Base-by-base conservation (phyloP, 2,329 filamentous ascomycete species). In the Thelonectria discophora region DNA sequence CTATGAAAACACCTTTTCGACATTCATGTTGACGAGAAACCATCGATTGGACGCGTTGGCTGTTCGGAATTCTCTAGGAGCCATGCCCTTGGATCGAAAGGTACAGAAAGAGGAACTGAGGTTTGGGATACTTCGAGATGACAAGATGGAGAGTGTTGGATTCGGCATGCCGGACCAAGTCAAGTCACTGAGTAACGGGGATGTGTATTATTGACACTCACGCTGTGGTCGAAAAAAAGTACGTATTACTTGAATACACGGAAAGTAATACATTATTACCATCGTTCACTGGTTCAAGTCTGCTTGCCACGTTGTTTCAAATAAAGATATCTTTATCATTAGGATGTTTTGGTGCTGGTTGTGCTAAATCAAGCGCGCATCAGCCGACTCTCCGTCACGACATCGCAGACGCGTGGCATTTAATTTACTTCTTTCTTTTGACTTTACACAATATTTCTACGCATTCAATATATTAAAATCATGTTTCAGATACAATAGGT, bases 1-100 rank as follows among this genome's bases (percentile, higher is more conserved):
- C 50, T 53, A 53, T 12, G 17, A 40, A 7, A 53, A 30, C n/a
- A 43, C 50, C 39, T 53, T 53, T n/a, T 53, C n/a, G n/a, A n/a
- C n/a, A 13, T 34, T 53, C 12, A 45, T n/a, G n/a, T n/a, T 39
- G 5, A 53, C 50, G 2, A 53, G 50, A 43, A 53, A 53, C 20
- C 37, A 42, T 53, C 37, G 37, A 3, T 27, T 53, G 4, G 50
- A 53, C 24, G 20, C 42, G 10, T 9, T 45, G 4, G 50, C 50
- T 18, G 9, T 18, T 1, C 37, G 50, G 2, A 11, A 17, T 34
- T 53, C 34, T 10, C 18, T 53, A 39, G 50, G 50, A 15, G 17
- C 50, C 2, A 17, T 11, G 8, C 50, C 50, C 8, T 12, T 53
- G 7, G 32, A 8, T 2, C 13, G 43, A 3, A 24, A 53, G 2